Evolutionary conservation across 441 rosid genomes (phyloP).

Genomic region (Syzygium malaccense): DNA sequence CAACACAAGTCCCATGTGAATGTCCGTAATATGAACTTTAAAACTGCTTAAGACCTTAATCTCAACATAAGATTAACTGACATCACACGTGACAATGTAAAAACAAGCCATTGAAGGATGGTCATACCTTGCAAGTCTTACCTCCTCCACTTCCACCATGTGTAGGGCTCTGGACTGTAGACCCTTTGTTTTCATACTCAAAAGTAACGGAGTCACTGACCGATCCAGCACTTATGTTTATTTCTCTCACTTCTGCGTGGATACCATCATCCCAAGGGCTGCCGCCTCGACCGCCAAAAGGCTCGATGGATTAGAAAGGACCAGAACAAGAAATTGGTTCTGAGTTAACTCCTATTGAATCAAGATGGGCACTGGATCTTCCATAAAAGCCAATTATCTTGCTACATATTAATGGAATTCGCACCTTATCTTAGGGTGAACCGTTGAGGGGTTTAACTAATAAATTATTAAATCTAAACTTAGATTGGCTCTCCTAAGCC

Average conservation of each 20-base stretch:
- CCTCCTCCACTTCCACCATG: background rate
- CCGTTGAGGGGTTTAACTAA: too few relatives aligned
- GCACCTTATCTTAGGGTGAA: too few relatives aligned
- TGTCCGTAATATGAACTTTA: background rate
- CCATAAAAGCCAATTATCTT: background rate
- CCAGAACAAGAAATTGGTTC: background rate
- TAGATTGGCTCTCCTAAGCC: too few relatives aligned
- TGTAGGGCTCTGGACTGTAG: background rate
- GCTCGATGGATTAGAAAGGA: too few relatives aligned
- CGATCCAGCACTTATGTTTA: background rate
- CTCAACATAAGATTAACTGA: background rate
- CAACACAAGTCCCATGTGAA: too few relatives aligned
- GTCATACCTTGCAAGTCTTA: background rate
- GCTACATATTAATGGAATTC: rapidly evolving
- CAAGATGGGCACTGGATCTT: background rate
- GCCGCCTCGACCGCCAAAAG: background rate
- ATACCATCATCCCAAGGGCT: background rate
- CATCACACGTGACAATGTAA: background rate
- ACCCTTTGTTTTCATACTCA: background rate
- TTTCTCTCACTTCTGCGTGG: background rate
- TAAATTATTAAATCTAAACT: too few relatives aligned
- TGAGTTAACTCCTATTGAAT: background rate
- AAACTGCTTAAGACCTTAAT: too few relatives aligned
- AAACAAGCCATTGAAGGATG: background rate
- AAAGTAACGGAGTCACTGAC: background rate